Evolutionary conservation across 1,139 yeast genomes (phyloP).

Genomic region (Hyphopichia fennica): DNA sequence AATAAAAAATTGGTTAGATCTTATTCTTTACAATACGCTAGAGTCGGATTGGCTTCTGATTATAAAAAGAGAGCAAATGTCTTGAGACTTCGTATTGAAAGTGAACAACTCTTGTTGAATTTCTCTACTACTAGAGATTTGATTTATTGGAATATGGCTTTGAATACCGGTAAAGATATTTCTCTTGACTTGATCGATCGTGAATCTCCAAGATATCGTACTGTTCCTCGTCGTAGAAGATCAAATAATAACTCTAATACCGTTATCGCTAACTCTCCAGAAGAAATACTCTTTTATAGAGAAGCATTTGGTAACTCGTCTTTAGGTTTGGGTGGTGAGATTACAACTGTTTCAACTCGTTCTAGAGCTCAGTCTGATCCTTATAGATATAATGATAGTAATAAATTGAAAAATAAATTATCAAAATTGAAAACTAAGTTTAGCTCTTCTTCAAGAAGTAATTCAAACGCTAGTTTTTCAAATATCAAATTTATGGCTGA

Average conservation of each 20-base stretch:
- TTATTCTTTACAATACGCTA: slow-evolving; percentile 69
- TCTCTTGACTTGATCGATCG: slow-evolving; percentile 61
- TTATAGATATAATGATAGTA: slow-evolving; percentile 7
- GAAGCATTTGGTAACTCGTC: neutral
- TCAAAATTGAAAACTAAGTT: slow-evolving; percentile 20
- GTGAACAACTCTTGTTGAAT: slow-evolving; percentile 63
- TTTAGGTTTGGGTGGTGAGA: too few species aligned
- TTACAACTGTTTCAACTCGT: too few species aligned
- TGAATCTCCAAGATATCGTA: slow-evolving; percentile 65
- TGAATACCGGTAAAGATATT: slow-evolving; percentile 63
- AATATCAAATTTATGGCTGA: slow-evolving; percentile 3
- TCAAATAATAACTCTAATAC: slow-evolving; percentile 11
- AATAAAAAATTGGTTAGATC: slow-evolving; percentile 43
- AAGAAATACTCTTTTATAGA: slow-evolving; percentile 1
- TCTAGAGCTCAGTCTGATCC: slow-evolving; percentile 17
- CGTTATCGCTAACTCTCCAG: slow-evolving; percentile 3
- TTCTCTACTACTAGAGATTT: slow-evolving; percentile 57
- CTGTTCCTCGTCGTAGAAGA: slow-evolving; percentile 70
- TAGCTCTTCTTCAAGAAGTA: slow-evolving; percentile 3
- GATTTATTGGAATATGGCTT: slow-evolving; percentile 63
- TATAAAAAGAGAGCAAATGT: slow-evolving; percentile 61
- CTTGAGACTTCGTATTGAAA: slow-evolving; percentile 62
- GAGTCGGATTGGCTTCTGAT: slow-evolving; percentile 68
- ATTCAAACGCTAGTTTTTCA: neutral
- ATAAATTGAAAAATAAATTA: slow-evolving; percentile 16